A percentile compares a stretch with the other conserved stretches of the same genome.
Evolutionary conservation across 116 monocot genomes (phyloP).

Genomic region (Cymodocea nodosa): DNA sequence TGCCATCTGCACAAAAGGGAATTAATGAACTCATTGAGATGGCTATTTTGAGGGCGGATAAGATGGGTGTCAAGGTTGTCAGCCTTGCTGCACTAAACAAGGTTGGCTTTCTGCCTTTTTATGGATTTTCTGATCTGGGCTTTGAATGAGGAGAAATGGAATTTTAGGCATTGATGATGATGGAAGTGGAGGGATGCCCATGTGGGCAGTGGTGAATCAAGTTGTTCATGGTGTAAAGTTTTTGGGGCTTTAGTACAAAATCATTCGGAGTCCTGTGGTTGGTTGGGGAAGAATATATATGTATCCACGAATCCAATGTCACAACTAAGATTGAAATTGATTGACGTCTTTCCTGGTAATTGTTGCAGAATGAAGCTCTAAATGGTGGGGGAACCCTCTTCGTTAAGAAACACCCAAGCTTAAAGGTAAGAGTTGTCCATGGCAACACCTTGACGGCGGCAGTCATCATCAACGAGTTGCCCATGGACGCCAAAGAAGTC

Average conservation of each 20-base stretch:
- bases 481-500: constrained; percentile 31
- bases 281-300: too few species aligned
- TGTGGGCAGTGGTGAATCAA: too few species aligned
- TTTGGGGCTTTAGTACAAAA: too few species aligned
- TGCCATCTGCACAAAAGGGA: constrained; percentile 52
- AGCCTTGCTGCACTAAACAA: constrained; percentile 88
- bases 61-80: constrained; percentile 79
- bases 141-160: too few species aligned
- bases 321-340: too few species aligned
- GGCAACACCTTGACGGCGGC: constrained; percentile 75
- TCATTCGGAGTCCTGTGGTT: too few species aligned
- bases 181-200: too few species aligned
- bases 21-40: constrained; percentile 80
- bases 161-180: too few species aligned
- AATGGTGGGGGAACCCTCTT: constrained; percentile 78
- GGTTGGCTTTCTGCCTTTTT: constrained; percentile 13
- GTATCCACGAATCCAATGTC: too few species aligned
- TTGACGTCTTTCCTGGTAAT: too few species aligned
- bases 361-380: constrained; percentile 48
- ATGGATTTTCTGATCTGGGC: too few species aligned
- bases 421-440: constrained; percentile 56
- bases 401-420: constrained; percentile 43
- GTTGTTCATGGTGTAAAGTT: too few species aligned
- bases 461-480: constrained; percentile 56
- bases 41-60: constrained; percentile 72